These are phyloP conservation scores for Maudiozyma saulgeensis DNA, from an alignment of 805 yeast species.

Conservation along the genomic window DNA sequence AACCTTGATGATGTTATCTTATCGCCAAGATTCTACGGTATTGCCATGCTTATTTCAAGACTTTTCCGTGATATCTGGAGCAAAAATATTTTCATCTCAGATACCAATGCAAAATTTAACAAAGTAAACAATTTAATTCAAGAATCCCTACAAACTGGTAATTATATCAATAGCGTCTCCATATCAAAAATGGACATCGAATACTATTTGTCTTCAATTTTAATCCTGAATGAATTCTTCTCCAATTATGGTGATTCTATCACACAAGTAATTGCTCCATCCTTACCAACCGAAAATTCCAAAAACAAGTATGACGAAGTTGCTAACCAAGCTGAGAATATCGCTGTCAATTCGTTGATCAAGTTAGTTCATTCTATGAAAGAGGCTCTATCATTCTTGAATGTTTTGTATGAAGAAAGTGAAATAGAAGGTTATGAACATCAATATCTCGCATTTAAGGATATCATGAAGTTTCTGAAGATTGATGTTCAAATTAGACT, in stretches of 20 bases:
- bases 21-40: slow-evolving; percentile 87
- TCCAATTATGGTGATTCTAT: slow-evolving; percentile 47
- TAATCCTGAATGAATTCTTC: slow-evolving; percentile 62
- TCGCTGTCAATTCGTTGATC: slow-evolving; percentile 71
- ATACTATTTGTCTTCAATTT: slow-evolving; percentile 59
- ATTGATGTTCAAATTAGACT: slow-evolving; percentile 60
- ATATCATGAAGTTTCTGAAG: slow-evolving; percentile 60
- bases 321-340: slow-evolving; percentile 80
- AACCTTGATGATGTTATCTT: slow-evolving; percentile 68
- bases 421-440: slow-evolving; percentile 30
- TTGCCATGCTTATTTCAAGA: slow-evolving; percentile 68
- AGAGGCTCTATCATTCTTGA: slow-evolving; percentile 82
- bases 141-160: slow-evolving; percentile 6
- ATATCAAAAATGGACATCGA: slow-evolving; percentile 42
- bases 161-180: slow-evolving; percentile 18
- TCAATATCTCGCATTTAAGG: slow-evolving; percentile 40
- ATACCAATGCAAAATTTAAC: slow-evolving; percentile 14
- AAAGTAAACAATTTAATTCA: slow-evolving; percentile 1
- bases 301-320: slow-evolving; percentile 42
- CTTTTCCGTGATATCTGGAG: slow-evolving; percentile 75
- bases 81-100: slow-evolving; percentile 47
- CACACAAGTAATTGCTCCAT: slow-evolving; percentile 23
- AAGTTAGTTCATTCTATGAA: slow-evolving; percentile 68
- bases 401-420: slow-evolving; percentile 70
- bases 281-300: slow-evolving; percentile 43